Conservation (phyloP, 805 yeast species). For the Lipomyces starkeyi region DNA sequence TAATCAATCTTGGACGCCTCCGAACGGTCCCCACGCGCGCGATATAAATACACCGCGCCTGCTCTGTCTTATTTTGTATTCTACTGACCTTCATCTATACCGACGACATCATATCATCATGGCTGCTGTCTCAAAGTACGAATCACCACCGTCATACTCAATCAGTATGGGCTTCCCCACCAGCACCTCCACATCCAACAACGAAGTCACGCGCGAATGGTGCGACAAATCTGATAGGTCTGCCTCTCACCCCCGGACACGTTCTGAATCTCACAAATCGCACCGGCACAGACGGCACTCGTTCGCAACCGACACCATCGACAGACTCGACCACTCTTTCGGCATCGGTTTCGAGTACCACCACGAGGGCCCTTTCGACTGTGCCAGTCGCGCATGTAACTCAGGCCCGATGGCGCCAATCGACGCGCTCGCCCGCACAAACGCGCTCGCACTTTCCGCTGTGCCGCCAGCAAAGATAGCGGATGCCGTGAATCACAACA, state of each 20-base stretch:
- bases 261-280: neutral
- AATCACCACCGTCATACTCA: neutral
- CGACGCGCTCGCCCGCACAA: slow-evolving; percentile 28
- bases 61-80: neutral
- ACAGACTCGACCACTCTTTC: slow-evolving; percentile 19
- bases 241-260: neutral
- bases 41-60: neutral
- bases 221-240: neutral
- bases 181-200: neutral
- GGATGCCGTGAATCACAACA: slow-evolving; percentile 14
- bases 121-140: neutral
- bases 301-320: slow-evolving; percentile 15
- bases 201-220: too few relatives aligned
- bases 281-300: slow-evolving; percentile 10
- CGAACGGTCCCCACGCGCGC: neutral
- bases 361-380: slow-evolving; percentile 37
- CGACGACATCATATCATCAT: neutral
- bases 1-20: neutral
- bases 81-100: neutral
- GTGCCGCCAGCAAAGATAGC: slow-evolving; percentile 21
- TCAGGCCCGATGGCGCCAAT: slow-evolving; percentile 25
- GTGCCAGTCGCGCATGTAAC: slow-evolving; percentile 26
- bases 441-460: slow-evolving; percentile 20
- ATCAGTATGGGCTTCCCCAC: neutral
- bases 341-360: slow-evolving; percentile 13